Conservation (phyloP, 768 basidiomycete genomes). For the Amanita muscaria region DNA sequence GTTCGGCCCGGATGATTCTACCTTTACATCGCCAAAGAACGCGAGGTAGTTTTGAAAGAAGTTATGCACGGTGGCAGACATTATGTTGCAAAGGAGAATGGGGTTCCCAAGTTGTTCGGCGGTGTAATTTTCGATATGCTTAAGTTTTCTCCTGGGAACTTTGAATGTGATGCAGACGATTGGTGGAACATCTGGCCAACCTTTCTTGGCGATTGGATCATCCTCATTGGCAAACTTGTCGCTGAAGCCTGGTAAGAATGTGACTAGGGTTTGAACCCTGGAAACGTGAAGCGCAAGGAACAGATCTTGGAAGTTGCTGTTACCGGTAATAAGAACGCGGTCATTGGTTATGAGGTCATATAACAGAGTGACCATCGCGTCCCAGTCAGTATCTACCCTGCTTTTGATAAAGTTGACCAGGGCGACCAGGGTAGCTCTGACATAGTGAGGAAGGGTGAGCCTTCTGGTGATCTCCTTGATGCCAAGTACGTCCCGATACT, state of each 20-base stretch:
- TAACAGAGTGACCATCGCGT: conserved; percentile 26
- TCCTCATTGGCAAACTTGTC: conserved; percentile 4
- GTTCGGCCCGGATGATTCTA: conserved; percentile 7
- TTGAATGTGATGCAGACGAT: conserved; percentile 27
- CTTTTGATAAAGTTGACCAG: conserved; percentile 34
- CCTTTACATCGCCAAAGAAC: not conserved
- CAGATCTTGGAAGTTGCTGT: conserved; percentile 30
- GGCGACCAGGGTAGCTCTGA: conserved; percentile 36
- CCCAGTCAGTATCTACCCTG: conserved; percentile 33
- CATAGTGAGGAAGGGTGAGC: conserved; percentile 31
- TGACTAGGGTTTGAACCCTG: conserved; percentile 16
- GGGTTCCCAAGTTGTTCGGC: conserved; percentile 11
- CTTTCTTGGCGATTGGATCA: conserved; percentile 17
- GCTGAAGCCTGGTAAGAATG: conserved; percentile 9
- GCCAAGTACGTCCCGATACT: not conserved
- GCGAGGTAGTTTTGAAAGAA: conserved; percentile 13
- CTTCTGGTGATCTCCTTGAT: conserved; percentile 8
- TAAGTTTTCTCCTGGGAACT: conserved; percentile 26
- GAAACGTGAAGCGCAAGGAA: conserved; percentile 26
- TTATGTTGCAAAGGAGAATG: conserved; percentile 10
- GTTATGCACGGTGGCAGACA: conserved; percentile 3
- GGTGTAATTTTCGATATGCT: conserved; percentile 18
- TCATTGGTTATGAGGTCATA: conserved; percentile 18
- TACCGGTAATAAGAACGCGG: conserved; percentile 18
- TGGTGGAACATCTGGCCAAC: conserved; percentile 26